These are phyloP conservation scores for Penicillium sp. DNA, from an alignment of 2,329 filamentous ascomycete genomes.

Conservation along the genomic window DNA sequence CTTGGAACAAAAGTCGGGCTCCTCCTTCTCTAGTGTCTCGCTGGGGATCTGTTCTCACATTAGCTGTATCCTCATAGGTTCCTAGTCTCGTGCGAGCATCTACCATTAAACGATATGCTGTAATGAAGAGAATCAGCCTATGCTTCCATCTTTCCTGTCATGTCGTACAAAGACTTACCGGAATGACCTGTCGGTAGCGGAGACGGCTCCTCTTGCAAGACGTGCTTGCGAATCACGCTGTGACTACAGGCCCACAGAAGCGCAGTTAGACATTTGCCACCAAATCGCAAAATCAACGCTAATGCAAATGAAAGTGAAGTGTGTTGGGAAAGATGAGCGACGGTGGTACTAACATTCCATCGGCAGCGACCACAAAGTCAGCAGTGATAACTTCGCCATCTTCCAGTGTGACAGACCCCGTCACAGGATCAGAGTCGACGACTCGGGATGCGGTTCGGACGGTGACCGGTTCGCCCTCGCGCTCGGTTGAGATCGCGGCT, in stretches of 20 bases:
- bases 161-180: constrained; percentile 3
- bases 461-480: constrained; percentile 10
- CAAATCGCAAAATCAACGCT: too few species aligned
- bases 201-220: constrained; percentile 11
- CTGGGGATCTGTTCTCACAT: constrained; percentile 6
- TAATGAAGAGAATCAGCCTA: not conserved
- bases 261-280: not conserved
- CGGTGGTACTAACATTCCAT: constrained; percentile 21
- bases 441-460: constrained; percentile 13
- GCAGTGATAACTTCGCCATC: constrained; percentile 12
- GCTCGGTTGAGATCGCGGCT: constrained; percentile 3
- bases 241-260: constrained; percentile 2
- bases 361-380: constrained; percentile 26
- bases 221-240: constrained; percentile 16
- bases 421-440: constrained; percentile 5
- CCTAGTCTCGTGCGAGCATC: not conserved
- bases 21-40: constrained; percentile 9
- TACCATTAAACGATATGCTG: constrained; percentile 15
- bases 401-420: constrained; percentile 12
- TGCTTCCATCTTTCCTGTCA: not conserved
- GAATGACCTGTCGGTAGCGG: constrained; percentile 12
- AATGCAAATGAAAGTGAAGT: too few species aligned
- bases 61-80: not conserved
- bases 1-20: constrained; percentile 19
- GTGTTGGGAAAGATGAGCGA: too few species aligned